A percentile compares a stretch with the other conserved stretches of the same genome.
Evolutionary conservation across 768 basidiomycete species (phyloP).

Genomic region (Rhodotorula kratochvilovae): DNA sequence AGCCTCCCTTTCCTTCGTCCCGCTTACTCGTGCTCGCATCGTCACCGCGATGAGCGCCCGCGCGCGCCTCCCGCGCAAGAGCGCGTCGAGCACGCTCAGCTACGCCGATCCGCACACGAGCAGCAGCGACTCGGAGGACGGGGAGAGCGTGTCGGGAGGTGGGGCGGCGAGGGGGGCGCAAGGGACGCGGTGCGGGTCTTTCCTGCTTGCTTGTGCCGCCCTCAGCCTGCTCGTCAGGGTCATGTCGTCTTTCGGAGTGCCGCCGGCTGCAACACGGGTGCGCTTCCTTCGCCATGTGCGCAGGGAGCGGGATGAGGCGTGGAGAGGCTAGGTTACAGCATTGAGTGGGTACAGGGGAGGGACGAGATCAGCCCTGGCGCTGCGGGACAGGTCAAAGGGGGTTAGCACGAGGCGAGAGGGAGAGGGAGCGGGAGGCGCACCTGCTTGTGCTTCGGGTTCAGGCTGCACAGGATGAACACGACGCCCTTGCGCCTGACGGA

Average conservation of each 20-base stretch:
- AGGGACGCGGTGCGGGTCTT: background rate
- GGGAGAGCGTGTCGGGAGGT: background rate
- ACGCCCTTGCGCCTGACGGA: conserved; percentile 83
- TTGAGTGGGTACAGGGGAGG: too few relatives aligned
- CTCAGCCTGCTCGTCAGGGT: background rate
- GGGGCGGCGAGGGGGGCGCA: background rate
- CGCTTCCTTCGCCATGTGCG: too few relatives aligned
- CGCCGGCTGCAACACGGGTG: too few relatives aligned
- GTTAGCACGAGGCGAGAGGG: too few relatives aligned
- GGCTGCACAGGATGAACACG: conserved; percentile 85
- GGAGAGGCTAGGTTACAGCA: background rate
- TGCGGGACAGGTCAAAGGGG: background rate
- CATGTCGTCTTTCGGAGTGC: too few relatives aligned
- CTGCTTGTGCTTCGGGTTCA: conserved; percentile 97
- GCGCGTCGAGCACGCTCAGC: too few relatives aligned
- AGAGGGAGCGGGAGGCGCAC: conserved; percentile 50
- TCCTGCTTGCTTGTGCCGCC: background rate
- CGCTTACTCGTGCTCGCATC: too few relatives aligned
- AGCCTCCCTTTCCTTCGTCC: too few relatives aligned
- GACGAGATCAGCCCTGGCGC: conserved; percentile 10
- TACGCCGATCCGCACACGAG: too few relatives aligned
- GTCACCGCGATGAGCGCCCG: too few relatives aligned
- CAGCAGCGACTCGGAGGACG: background rate
- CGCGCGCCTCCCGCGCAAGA: too few relatives aligned
- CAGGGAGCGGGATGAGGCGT: too few relatives aligned